Evolutionary conservation across 208 protist genomes (phyloP).

Genomic region (Leishmania tarentolae): DNA sequence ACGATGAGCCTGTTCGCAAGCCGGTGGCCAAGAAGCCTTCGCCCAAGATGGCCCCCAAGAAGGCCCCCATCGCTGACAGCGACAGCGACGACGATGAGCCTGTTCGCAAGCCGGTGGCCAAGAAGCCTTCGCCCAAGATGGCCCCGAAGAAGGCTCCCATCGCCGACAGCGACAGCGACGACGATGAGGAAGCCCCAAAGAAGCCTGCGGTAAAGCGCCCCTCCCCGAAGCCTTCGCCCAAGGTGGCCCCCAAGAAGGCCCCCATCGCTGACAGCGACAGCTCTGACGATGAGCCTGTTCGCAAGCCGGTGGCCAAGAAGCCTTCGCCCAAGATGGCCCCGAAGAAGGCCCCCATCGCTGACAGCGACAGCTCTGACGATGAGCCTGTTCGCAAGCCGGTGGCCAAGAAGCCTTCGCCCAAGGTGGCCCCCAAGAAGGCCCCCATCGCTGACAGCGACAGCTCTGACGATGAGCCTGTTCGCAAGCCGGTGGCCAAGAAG

Average conservation of each 20-base stretch:
- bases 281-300: conserved; percentile 53
- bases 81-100: conserved; percentile 58
- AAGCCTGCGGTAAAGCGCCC: conserved; percentile 26
- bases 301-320: conserved; percentile 37
- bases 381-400: conserved; percentile 45
- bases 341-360: conserved; percentile 50
- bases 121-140: conserved; percentile 41
- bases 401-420: conserved; percentile 37
- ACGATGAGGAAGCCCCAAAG: conserved; percentile 15
- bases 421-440: conserved; percentile 42
- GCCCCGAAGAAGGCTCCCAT: conserved; percentile 38
- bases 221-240: conserved; percentile 38
- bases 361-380: conserved; percentile 51
- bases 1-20: conserved; percentile 61
- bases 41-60: conserved; percentile 34
- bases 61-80: conserved; percentile 33
- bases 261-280: conserved; percentile 42
- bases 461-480: conserved; percentile 39
- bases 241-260: conserved; percentile 40
- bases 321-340: conserved; percentile 27
- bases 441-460: conserved; percentile 41
- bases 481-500: conserved; percentile 37
- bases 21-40: conserved; percentile 37
- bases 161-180: conserved; percentile 34
- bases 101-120: conserved; percentile 46